Conservation (phyloP, 2,329 filamentous ascomycete genomes). For the Lasiodiplodia hormozganensis region DNA sequence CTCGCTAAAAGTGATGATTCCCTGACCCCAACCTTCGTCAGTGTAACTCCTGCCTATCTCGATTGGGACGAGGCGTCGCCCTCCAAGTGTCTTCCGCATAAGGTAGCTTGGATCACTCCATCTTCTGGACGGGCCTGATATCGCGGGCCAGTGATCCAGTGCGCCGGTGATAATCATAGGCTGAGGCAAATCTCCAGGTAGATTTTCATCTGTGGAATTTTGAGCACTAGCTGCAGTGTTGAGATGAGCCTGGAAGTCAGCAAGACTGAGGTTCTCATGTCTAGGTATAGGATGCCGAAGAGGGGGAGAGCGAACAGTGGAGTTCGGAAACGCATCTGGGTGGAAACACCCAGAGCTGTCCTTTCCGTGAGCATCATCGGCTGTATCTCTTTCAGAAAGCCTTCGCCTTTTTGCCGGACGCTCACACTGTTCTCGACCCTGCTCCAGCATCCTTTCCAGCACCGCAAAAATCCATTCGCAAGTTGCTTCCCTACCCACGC, state of each 20-base stretch:
- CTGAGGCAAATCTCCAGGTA: conserved; percentile 39
- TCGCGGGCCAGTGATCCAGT: conserved; percentile 77
- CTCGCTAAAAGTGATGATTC: conserved; percentile 74
- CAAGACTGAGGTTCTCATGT: conserved; percentile 33
- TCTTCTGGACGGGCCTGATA: conserved; percentile 59
- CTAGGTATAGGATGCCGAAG: conserved; percentile 18
- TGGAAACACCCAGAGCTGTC: background rate
- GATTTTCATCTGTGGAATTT: background rate
- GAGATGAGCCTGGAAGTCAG: conserved; percentile 40
- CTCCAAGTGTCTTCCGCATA: conserved; percentile 74
- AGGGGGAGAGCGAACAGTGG: conserved; percentile 37
- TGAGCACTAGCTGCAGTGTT: background rate
- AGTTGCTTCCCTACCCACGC: conserved; percentile 5
- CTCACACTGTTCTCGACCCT: conserved; percentile 36
- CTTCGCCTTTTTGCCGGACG: conserved; percentile 14
- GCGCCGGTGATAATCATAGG: conserved; percentile 73
- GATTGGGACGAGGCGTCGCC: conserved; percentile 81
- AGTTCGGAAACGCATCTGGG: conserved; percentile 37
- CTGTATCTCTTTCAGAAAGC: background rate
- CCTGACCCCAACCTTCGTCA: conserved; percentile 83
- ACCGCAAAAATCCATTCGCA: conserved; percentile 20
- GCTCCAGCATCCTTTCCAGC: conserved; percentile 34
- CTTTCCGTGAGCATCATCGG: conserved; percentile 37
- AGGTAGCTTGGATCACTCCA: conserved; percentile 82
- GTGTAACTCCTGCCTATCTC: conserved; percentile 89